A percentile compares a stretch with the other conserved stretches of the same genome.
These are phyloP conservation scores for Epichloe glyceriae DNA, from an alignment of 2,329 filamentous ascomycete species.

Conservation along the genomic window DNA sequence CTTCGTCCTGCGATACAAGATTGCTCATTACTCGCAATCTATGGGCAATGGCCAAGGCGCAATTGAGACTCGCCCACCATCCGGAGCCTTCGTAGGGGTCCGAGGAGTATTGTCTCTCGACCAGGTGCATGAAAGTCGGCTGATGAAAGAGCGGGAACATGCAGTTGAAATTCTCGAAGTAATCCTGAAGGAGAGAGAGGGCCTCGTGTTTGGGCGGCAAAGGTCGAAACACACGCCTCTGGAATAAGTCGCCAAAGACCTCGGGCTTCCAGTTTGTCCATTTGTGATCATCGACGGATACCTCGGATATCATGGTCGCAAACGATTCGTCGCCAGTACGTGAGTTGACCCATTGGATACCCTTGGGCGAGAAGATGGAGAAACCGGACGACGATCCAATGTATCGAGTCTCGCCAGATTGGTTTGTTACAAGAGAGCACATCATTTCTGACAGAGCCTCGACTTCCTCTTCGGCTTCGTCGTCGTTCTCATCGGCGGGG, in stretches of 20 bases:
- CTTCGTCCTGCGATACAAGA: conserved; percentile 77
- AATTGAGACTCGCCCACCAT: conserved; percentile 97
- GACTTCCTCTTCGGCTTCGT: conserved; percentile 50
- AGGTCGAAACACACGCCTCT: conserved; percentile 68
- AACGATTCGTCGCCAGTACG: conserved; percentile 95
- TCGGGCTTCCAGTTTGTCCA: conserved; percentile 99
- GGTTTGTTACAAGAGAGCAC: conserved; percentile 94
- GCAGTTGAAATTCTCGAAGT: conserved; percentile 97
- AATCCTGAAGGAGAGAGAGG: conserved; percentile 78
- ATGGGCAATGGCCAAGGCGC: conserved; percentile 85
- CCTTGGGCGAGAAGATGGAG: conserved; percentile 96
- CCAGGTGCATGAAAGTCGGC: conserved; percentile 94
- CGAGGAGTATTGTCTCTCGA: conserved; percentile 83
- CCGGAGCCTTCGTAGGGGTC: conserved; percentile 91
- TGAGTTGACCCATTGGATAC: conserved; percentile 95
- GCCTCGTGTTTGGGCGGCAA: conserved; percentile 81
- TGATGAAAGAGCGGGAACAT: conserved; percentile 97
- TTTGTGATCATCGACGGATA: conserved; percentile 86
- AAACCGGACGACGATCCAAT: conserved; percentile 98
- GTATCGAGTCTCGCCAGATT: conserved; percentile 86
- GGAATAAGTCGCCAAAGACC: conserved; percentile 86
- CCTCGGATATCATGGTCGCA: conserved; percentile 83
- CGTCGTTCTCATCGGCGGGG: conserved; percentile 29
- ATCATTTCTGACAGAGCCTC: conserved; percentile 94
- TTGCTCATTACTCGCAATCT: conserved; percentile 92